Conservation (phyloP, 495 filamentous ascomycete species). For the Copromyces sp. region DNA sequence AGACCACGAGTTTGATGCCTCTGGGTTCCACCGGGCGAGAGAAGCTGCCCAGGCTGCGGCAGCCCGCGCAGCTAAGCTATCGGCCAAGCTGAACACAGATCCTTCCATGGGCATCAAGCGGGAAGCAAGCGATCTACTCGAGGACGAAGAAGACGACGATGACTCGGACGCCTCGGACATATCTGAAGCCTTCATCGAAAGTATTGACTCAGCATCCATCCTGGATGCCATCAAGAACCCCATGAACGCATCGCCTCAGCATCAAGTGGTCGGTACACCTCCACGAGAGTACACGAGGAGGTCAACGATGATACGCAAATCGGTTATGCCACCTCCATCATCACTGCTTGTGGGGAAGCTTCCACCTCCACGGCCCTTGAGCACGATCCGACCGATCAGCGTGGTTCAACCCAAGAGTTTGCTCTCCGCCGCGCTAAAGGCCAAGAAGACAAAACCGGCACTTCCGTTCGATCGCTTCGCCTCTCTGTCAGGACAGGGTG, state of each 20-base stretch:
- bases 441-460: constrained; percentile 65
- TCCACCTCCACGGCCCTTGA: constrained; percentile 86
- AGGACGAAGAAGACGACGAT: constrained; percentile 47
- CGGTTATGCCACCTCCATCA: constrained; percentile 38
- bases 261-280: constrained; percentile 44
- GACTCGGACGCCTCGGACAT: constrained; percentile 43
- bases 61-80: constrained; percentile 23
- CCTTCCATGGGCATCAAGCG: constrained; percentile 30
- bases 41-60: constrained; percentile 31
- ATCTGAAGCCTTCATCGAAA: constrained; percentile 42
- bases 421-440: constrained; percentile 56
- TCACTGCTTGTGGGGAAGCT: constrained; percentile 57
- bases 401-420: constrained; percentile 70
- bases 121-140: constrained; percentile 45
- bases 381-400: constrained; percentile 71
- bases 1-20: constrained; percentile 71
- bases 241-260: constrained; percentile 36
- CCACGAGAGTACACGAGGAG: constrained; percentile 42
- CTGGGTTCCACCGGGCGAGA: constrained; percentile 51
- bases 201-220: constrained; percentile 45
- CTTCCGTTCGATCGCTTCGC: constrained; percentile 82
- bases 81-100: constrained; percentile 37
- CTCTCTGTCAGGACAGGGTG: constrained; percentile 75
- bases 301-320: constrained; percentile 33
- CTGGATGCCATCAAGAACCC: constrained; percentile 39